Conservation (phyloP, 108 stramenopile species). For the Discostella stelligeroides region DNA sequence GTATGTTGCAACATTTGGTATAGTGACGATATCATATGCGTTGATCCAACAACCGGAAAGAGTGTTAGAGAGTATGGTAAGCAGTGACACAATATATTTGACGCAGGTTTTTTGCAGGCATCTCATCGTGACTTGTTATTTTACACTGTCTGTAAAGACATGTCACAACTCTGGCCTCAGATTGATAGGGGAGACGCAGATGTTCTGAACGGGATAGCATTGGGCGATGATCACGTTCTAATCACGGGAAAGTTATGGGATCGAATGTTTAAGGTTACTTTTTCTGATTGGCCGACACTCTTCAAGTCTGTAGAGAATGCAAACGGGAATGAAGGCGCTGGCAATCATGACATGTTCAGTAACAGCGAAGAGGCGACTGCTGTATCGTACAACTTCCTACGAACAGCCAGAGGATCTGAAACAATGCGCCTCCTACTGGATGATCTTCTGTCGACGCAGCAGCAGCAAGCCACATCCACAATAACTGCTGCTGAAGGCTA, state of each 20-base stretch:
- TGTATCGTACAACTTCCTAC: constrained; percentile 21
- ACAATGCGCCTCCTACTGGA: constrained; percentile 20
- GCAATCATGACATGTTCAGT: neutral
- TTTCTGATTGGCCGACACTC: constrained; percentile 41
- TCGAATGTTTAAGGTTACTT: constrained; percentile 65
- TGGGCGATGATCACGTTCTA: constrained; percentile 67
- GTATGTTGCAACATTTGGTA: constrained; percentile 88
- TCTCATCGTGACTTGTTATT: neutral
- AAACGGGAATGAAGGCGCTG: neutral
- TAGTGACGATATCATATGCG: constrained; percentile 74
- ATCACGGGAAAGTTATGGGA: constrained; percentile 79
- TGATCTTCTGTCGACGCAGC: constrained; percentile 3
- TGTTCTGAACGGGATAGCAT: constrained; percentile 88
- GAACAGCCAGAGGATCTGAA: constrained; percentile 17
- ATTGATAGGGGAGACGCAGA: constrained; percentile 54
- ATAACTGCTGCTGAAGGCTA: neutral
- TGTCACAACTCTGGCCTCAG: constrained; percentile 62
- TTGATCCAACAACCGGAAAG: constrained; percentile 75
- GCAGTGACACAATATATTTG: neutral
- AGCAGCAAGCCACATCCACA: neutral
- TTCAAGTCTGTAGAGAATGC: constrained; percentile 1
- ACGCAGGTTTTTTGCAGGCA: neutral
- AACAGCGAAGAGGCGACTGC: neutral
- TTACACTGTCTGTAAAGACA: constrained; percentile 46
- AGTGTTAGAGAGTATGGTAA: constrained; percentile 85